Base-by-base conservation (phyloP, 2,329 filamentous ascomycete species). In the Ascochyta viciae-villosae region DNA sequence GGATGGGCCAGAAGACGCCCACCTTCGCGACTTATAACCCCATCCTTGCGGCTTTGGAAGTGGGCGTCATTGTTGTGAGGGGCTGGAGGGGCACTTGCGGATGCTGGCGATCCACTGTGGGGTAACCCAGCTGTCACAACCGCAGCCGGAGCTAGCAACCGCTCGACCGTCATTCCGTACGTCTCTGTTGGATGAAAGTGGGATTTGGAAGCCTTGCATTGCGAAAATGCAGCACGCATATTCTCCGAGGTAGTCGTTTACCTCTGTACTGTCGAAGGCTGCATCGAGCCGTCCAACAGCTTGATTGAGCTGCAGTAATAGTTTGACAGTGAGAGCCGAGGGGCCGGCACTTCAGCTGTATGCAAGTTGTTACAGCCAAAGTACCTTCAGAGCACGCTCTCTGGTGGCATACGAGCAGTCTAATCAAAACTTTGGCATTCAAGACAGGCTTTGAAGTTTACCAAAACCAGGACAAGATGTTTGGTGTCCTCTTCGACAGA, bases 1-100 rank as follows among this genome's bases (percentile, higher is more conserved):
- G 44, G 29, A 37, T 16, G 13, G 46, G 7, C 12, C 19, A 31
- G 22, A 16, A 38, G 41, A 34, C 44, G 35, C 33, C 52, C 37
- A 46, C 45, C 38, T 42, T 50, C 39, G 41, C 16, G 31, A 31
- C 51, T 57, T 54, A 54, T 59, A 53, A 31, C 24, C 46, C 49
- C 16, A 42, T 54, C 19, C 34, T 52, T 40, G 38, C 27, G 43
- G 33, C 47, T 54, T 41, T 34, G 41, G 33, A 56, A 52, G 37
- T 56, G 37, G 37, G 44, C 63, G 63, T 65, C 63, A 63, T 63
- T 50, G 43, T 54, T 49, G 54, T 63, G 63, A 65, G 63, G 63
- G 63, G 63, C 42, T 51, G 44, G 54, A 57, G 54, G 54, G 49
- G 48, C 46, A 50, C 37, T 12, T 50, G 48, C 52, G 56, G 56